Base-by-base conservation (phyloP, 805 yeast species). In the Ogataea nakhonphanomensis region DNA sequence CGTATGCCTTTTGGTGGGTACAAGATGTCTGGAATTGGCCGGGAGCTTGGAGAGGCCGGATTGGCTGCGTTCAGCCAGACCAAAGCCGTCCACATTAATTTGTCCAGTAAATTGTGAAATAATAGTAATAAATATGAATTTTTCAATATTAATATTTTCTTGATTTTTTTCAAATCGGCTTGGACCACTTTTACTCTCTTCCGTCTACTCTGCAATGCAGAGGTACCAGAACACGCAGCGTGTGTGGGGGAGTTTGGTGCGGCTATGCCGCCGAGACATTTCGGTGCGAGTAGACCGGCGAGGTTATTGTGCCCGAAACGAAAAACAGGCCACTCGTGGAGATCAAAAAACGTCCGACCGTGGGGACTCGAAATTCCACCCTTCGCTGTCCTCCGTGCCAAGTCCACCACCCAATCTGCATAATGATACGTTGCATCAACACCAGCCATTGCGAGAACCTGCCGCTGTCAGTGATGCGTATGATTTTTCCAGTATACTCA, bases 1-100 rank as follows among this genome's bases (percentile, higher is more conserved):
- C 73, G 76, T 64, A 84, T 90, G 64, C 96, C 96, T 58, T 90
- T 90, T 65, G 96, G 96, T 55, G 96, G 96, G 33, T 84, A 73
- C 71, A 87, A 87, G 65, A 79, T 81, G 74, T 81, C 93, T 43
- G 98, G 98, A 65, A 71, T 84, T 47, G 97, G 98, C 59, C 79
- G 95, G 65, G 96, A 91, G 72, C 79, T 89, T 75, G 96, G 96
- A 57, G 76, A 75, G 46, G 90, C 87, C 50, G 95, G 95, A 43
- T 67, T 91, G 57, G 85, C 83, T 45, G 82, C 81, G 64, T 91
- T 89, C 73, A 79, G 87, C 48, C 95, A 87, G 64, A 74, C 72
- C 50, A 91, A 90, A 74, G 84, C 96, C 37, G 95, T 90, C 43
- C 82, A 90, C 71, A 49, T 59, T 39, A 65, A 62, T 37, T 46